A percentile compares a stretch with the other conserved stretches of the same genome.
These are phyloP conservation scores for Blepharisma japonicum DNA, from an alignment of 73 alveolate genomes.

Conservation along the genomic window DNA sequence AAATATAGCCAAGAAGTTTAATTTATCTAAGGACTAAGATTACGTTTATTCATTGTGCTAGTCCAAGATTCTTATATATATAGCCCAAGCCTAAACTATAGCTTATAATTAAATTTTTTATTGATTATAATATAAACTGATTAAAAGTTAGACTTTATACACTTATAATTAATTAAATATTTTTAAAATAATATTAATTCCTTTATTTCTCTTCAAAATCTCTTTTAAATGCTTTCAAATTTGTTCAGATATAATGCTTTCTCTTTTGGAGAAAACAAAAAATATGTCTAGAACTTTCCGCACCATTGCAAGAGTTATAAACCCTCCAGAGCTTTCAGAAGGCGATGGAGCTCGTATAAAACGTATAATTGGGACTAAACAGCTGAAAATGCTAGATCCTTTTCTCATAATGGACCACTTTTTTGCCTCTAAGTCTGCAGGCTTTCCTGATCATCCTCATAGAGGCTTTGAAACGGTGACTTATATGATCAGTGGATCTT, in stretches of 20 bases:
- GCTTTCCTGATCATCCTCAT: slow-evolving; percentile 98
- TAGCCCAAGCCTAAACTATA: too few species aligned
- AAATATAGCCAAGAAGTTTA: too few species aligned
- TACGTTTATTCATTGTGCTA: too few species aligned
- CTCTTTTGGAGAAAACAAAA: background rate
- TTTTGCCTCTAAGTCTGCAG: slow-evolving; percentile 81
- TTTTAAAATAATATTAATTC: too few species aligned
- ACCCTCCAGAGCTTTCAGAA: slow-evolving; percentile 58
- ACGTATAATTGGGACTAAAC: slow-evolving; percentile 62
- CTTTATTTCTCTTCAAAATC: too few species aligned
- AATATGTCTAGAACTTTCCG: background rate
- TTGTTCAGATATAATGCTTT: background rate
- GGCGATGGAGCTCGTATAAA: slow-evolving; percentile 84
- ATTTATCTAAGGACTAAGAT: too few species aligned
- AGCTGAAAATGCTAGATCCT: slow-evolving; percentile 66
- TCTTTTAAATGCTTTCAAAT: background rate
- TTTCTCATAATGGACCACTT: slow-evolving; percentile 75
- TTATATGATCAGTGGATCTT: slow-evolving; percentile 76
- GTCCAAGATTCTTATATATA: too few species aligned
- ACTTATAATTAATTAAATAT: too few species aligned
- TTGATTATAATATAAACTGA: too few species aligned
- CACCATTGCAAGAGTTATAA: slow-evolving; percentile 27
- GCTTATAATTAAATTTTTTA: too few species aligned
- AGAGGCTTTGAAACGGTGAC: slow-evolving; percentile 96
- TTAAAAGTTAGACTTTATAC: too few species aligned